These are phyloP conservation scores for Artemisia tridentata DNA, from an alignment of 129 eudicot genomes.

Conservation along the genomic window DNA sequence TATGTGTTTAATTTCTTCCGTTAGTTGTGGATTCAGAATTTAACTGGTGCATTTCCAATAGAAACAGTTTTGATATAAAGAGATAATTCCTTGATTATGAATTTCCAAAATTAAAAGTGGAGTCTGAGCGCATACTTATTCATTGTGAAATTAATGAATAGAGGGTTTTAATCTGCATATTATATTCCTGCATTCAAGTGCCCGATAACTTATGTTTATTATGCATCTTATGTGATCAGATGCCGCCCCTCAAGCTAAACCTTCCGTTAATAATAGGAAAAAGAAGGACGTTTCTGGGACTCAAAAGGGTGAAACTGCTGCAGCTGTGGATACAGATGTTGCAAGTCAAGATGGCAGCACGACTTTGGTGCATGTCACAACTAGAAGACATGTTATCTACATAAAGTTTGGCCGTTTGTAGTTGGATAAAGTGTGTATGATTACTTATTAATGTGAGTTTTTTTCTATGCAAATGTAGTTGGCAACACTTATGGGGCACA, in stretches of 20 bases:
- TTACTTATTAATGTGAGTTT: too few relatives aligned
- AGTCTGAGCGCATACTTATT: background rate
- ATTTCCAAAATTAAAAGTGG: too few relatives aligned
- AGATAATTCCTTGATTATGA: background rate
- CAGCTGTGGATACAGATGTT: slow-evolving; percentile 27
- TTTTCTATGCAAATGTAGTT: too few relatives aligned
- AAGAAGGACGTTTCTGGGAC: slow-evolving; percentile 36
- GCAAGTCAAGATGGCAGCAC: slow-evolving; percentile 32
- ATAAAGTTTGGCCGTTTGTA: too few relatives aligned
- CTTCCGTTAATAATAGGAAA: slow-evolving; percentile 24
- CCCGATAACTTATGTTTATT: slow-evolving; percentile 4
- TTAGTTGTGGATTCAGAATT: too few relatives aligned
- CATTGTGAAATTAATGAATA: background rate
- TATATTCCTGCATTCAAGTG: background rate
- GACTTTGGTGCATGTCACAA: slow-evolving; percentile 40
- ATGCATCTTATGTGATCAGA: slow-evolving; percentile 20
- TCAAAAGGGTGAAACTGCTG: slow-evolving; percentile 35
- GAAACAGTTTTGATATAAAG: background rate
- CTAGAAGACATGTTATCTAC: too few relatives aligned
- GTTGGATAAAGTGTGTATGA: too few relatives aligned
- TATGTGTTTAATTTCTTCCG: background rate
- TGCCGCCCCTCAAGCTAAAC: slow-evolving; percentile 26
- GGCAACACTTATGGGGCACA: too few relatives aligned
- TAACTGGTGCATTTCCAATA: too few relatives aligned
- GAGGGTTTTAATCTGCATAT: background rate